Conservation (phyloP, 192 early-diverging fungal genomes). For the Rhizoclosmatium sp. region DNA sequence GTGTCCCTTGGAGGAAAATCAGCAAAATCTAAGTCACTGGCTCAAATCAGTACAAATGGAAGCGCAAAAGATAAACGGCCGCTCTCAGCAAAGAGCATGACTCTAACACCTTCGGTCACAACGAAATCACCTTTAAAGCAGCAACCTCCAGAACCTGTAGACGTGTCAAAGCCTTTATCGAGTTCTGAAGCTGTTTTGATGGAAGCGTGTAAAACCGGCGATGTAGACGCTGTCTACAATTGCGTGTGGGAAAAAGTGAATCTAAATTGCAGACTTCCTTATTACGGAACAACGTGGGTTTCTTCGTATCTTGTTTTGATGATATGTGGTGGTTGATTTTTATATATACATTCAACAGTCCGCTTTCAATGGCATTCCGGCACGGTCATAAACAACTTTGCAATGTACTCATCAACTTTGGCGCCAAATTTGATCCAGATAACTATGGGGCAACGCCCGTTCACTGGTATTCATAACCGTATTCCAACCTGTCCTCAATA, state of each 20-base stretch:
- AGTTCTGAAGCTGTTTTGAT: conserved; percentile 25
- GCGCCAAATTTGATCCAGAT: conserved; percentile 43
- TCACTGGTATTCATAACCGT: conserved; percentile 36
- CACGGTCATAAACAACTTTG: conserved; percentile 33
- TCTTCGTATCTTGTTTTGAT: not conserved
- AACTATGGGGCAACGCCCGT: conserved; percentile 47
- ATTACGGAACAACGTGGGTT: conserved; percentile 43
- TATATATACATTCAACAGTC: conserved; percentile 12
- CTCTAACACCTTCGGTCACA: not conserved
- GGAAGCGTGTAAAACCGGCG: conserved; percentile 35
- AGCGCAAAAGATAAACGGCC: conserved; percentile 5
- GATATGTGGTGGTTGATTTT: not conserved
- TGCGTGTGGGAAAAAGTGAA: conserved; percentile 41
- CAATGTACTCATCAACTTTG: conserved; percentile 45
- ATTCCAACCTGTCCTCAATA: not conserved
- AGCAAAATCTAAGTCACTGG: not conserved
- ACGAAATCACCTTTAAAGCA: not conserved
- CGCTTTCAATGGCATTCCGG: conserved; percentile 44
- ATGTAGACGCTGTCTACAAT: conserved; percentile 46
- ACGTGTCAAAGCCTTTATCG: conserved; percentile 10
- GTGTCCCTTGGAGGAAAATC: not conserved
- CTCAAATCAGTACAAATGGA: not conserved
- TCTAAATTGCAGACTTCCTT: conserved; percentile 44
- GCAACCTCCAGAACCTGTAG: not conserved
- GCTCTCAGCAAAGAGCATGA: not conserved